A percentile compares a stretch with the other conserved stretches of the same genome.
phyloP scores from a whole-genome alignment of 768 basidiomycete species.

The Suillus lakei region DNA sequence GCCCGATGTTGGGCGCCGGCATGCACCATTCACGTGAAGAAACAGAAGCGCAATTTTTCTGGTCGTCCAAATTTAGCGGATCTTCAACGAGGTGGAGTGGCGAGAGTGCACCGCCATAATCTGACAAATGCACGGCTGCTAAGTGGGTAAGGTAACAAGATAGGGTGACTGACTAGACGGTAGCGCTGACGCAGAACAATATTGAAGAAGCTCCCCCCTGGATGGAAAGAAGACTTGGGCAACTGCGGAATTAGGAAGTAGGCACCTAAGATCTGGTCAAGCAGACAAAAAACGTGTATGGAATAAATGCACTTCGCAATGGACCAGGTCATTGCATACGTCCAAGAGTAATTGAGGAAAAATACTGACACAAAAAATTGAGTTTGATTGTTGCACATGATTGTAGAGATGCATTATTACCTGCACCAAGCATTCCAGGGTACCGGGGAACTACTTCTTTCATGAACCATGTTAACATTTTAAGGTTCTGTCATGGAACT shows the following conservation, averaged over 20 bases:
- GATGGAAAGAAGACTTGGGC: slow-evolving; percentile 72
- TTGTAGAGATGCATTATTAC: slow-evolving; percentile 36
- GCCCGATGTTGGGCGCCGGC: not conserved
- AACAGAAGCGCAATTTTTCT: not conserved
- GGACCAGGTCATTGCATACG: slow-evolving; percentile 70
- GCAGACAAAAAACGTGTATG: slow-evolving; percentile 5
- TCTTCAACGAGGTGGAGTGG: slow-evolving; percentile 54
- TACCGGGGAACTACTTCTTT: slow-evolving; percentile 71
- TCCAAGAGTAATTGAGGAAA: slow-evolving; percentile 76
- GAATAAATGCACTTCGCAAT: slow-evolving; percentile 58
- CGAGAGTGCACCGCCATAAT: slow-evolving; percentile 70
- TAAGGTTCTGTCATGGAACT: slow-evolving; percentile 50
- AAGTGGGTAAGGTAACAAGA: not conserved
- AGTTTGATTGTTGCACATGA: slow-evolving; percentile 9
- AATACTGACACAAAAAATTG: slow-evolving; percentile 50
- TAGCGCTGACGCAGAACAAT: slow-evolving; percentile 55
- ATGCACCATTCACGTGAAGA: not conserved
- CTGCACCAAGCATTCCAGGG: slow-evolving; percentile 78
- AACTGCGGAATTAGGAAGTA: slow-evolving; percentile 63
- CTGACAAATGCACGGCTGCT: slow-evolving; percentile 39
- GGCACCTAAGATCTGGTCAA: slow-evolving; percentile 47
- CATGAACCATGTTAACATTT: slow-evolving; percentile 66
- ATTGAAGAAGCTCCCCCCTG: slow-evolving; percentile 54
- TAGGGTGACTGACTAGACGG: slow-evolving; percentile 55
- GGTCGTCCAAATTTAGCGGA: slow-evolving; percentile 40